Percentiles rank a stretch among this genome's conserved stretches.
Evolutionary conservation across 805 yeast genomes (phyloP).

Genomic region (Myxozyma vanderwaltii): DNA sequence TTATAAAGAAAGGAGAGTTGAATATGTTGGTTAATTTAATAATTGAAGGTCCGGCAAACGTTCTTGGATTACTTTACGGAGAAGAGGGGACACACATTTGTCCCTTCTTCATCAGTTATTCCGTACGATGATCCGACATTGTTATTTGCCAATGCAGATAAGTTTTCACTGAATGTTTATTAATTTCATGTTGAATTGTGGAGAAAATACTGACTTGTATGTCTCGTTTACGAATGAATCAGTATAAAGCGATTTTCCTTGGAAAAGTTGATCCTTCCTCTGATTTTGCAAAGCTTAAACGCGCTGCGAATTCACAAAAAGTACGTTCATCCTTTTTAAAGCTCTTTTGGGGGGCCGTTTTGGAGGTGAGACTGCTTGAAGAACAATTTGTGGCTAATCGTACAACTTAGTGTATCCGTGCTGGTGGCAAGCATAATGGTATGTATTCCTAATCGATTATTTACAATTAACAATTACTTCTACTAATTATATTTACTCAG

Average conservation of each 20-base stretch:
- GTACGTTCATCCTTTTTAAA: constrained; percentile 6
- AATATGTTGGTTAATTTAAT: background rate
- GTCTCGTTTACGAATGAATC: constrained; percentile 70
- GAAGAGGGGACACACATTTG: constrained; percentile 68
- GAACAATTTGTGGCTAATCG: background rate
- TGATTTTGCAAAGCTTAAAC: constrained; percentile 76
- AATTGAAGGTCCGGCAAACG: constrained; percentile 71
- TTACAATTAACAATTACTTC: no score
- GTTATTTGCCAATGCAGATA: constrained; percentile 94
- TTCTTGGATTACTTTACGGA: constrained; percentile 78
- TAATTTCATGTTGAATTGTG: background rate
- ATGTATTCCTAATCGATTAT: background rate
- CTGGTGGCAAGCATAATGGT: constrained; percentile 91
- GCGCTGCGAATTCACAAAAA: constrained; percentile 94
- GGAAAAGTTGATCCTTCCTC: constrained; percentile 97
- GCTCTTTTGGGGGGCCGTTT: no score
- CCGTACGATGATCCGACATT: constrained; percentile 98
- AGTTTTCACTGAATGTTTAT: constrained; percentile 8
- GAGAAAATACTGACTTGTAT: constrained; percentile 2
- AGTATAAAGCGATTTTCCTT: constrained; percentile 93
- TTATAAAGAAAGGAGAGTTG: background rate
- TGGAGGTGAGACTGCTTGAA: background rate
- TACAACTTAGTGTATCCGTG: constrained; percentile 73
- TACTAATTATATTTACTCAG: constrained; percentile 43
- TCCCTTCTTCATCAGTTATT: constrained; percentile 90